Evolutionary conservation across 352 stramenopile genomes (phyloP).

Genomic region (Blastocystis sp.): DNA sequence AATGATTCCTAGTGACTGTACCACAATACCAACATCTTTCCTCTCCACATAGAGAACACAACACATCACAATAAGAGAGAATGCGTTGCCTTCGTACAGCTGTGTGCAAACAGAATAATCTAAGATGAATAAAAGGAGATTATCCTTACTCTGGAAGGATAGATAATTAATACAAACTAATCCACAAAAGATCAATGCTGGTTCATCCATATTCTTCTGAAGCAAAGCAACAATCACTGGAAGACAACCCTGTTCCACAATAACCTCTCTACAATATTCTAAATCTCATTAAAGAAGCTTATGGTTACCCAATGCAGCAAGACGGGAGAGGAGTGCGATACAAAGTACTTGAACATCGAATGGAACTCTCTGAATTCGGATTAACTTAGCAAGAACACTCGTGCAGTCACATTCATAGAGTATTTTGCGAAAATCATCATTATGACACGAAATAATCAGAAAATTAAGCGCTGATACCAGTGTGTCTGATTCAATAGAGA

Average conservation of each 20-base stretch:
- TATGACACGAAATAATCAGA: neutral
- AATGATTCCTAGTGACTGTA: constrained; percentile 18
- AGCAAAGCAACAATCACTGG: neutral
- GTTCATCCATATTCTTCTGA: constrained; percentile 1
- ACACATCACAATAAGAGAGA: constrained; percentile 14
- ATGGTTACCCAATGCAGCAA: neutral
- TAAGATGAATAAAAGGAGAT: neutral
- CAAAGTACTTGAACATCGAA: constrained; percentile 20
- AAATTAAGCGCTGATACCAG: constrained; percentile 35
- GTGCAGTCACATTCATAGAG: constrained; percentile 7
- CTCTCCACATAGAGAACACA: constrained; percentile 51
- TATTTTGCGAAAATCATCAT: neutral
- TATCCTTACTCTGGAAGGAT: neutral
- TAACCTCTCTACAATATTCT: neutral
- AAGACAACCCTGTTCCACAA: neutral
- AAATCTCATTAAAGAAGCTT: neutral
- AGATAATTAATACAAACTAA: constrained; percentile 33
- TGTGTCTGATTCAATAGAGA: constrained; percentile 15
- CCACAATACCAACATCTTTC: constrained; percentile 47
- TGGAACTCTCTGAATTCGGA: neutral
- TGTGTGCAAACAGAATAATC: neutral
- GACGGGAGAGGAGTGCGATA: constrained; percentile 20
- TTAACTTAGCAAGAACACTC: neutral
- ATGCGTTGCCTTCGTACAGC: neutral
- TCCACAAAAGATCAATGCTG: constrained; percentile 30